phyloP scores from a whole-genome alignment of 306 rosid species.

The Aeschynomene evenia region DNA sequence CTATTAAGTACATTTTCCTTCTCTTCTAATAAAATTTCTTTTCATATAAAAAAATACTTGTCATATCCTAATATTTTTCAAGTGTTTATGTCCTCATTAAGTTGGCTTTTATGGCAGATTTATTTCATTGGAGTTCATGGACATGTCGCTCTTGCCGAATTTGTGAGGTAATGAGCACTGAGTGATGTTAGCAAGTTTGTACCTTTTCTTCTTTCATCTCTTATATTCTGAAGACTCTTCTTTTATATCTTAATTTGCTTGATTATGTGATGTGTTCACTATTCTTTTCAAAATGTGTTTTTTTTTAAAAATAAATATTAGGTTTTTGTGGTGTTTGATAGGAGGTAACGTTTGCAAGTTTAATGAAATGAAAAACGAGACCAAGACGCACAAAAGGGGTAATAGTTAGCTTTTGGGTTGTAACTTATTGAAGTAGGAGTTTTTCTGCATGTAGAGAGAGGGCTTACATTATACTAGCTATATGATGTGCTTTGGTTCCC shows the following conservation, averaged over 20 bases:
- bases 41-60: neutral
- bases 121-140: constrained; percentile 55
- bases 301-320: neutral
- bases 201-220: neutral
- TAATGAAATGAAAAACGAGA: neutral
- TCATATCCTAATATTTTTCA: neutral
- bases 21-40: too few species aligned
- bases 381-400: neutral
- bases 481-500: neutral
- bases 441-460: neutral
- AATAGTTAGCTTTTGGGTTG: neutral
- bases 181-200: neutral
- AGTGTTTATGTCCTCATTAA: constrained; percentile 16
- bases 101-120: constrained; percentile 29
- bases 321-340: neutral
- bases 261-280: neutral
- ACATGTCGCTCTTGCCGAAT: constrained; percentile 46
- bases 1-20: too few species aligned
- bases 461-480: neutral
- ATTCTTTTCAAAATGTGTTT: neutral
- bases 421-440: neutral
- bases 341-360: neutral
- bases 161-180: constrained; percentile 36
- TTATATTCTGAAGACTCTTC: neutral
- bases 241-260: neutral